Percentiles rank a stretch among this genome's conserved stretches.
These are phyloP conservation scores for Gloeostereum incarnatum DNA, from an alignment of 768 basidiomycete genomes.

Conservation along the genomic window DNA sequence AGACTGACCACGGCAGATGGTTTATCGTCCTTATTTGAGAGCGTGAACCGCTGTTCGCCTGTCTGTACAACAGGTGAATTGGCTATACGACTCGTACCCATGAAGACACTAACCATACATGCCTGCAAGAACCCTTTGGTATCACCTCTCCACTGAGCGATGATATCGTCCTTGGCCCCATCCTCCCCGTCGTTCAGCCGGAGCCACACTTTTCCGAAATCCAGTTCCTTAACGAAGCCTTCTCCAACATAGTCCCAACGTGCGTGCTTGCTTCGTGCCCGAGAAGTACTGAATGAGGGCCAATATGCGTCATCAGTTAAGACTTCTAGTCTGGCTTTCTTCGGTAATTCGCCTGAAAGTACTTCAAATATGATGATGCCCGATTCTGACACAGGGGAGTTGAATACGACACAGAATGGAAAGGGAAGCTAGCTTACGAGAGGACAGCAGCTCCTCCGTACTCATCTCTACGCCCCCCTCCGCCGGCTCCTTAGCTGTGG, in stretches of 20 bases:
- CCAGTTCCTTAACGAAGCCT: constrained; percentile 90
- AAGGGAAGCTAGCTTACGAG: constrained; percentile 39
- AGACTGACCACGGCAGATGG: constrained; percentile 51
- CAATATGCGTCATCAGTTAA: constrained; percentile 91
- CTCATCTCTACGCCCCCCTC: constrained; percentile 50
- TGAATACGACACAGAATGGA: background rate
- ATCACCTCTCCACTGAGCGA: constrained; percentile 77
- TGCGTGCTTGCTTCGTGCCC: constrained; percentile 57
- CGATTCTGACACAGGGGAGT: constrained; percentile 45
- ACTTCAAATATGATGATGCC: constrained; percentile 84
- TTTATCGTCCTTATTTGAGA: constrained; percentile 41
- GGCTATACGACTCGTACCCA: too few species aligned
- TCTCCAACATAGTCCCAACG: constrained; percentile 86
- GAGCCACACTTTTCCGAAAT: constrained; percentile 82
- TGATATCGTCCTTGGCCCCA: constrained; percentile 74
- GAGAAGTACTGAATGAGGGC: constrained; percentile 76
- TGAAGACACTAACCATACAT: constrained; percentile 46
- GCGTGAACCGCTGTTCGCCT: constrained; percentile 52
- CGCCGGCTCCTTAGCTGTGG: constrained; percentile 1
- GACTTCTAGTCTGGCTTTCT: constrained; percentile 83
- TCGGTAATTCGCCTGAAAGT: constrained; percentile 65
- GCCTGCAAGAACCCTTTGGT: constrained; percentile 72
- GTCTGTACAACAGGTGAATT: constrained; percentile 37
- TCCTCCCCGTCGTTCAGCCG: constrained; percentile 79
- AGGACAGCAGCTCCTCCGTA: constrained; percentile 58